Percentiles rank a stretch among this genome's conserved stretches.
Evolutionary conservation across 202 grass and related monocot genomes (phyloP).

Genomic region (Musa balbisiana): DNA sequence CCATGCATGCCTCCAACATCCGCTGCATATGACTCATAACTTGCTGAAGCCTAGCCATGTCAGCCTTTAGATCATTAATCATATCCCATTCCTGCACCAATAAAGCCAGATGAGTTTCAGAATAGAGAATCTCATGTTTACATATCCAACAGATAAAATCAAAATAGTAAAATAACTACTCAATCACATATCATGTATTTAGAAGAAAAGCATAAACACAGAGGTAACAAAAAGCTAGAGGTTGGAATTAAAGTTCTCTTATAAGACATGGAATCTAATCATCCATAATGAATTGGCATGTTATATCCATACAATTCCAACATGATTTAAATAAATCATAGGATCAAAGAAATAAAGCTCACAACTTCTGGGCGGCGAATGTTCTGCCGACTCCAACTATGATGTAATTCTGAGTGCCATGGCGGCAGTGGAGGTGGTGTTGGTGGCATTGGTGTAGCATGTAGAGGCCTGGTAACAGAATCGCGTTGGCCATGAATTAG

Average conservation of each 20-base stretch:
- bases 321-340: no score
- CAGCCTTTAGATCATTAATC: conserved; percentile 65
- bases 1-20: conserved; percentile 78
- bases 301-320: no score
- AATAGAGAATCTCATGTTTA: background rate
- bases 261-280: background rate
- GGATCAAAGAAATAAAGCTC: conserved; percentile 15
- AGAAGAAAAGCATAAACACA: no score
- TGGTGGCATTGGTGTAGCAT: conserved; percentile 23
- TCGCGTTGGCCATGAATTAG: conserved; percentile 15
- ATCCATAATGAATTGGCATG: no score
- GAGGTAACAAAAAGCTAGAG: background rate
- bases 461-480: conserved; percentile 13
- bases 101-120: background rate
- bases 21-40: conserved; percentile 62
- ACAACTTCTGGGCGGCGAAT: conserved; percentile 49
- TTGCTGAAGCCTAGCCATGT: conserved; percentile 52
- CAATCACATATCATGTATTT: no score
- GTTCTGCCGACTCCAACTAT: conserved; percentile 40
- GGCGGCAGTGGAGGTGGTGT: conserved; percentile 21
- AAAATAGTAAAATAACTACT: no score
- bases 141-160: no score
- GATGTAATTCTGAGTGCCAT: conserved; percentile 37
- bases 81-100: conserved; percentile 62
- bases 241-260: background rate